Evolutionary conservation across 805 yeast species (phyloP).

Genomic region (Middelhovenomyces tepae): DNA sequence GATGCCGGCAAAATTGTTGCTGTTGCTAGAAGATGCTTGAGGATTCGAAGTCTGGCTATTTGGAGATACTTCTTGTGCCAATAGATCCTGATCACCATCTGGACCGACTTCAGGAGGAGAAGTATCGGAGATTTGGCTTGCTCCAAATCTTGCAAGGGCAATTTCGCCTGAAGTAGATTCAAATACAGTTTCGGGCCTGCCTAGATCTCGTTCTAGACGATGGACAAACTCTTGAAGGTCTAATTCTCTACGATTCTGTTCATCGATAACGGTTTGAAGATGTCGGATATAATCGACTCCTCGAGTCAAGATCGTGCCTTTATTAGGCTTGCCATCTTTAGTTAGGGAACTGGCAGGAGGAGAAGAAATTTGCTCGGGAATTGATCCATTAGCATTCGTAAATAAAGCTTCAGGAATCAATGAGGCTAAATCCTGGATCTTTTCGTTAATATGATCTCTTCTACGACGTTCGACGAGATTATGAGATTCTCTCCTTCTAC

Average conservation of each 20-base stretch:
- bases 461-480: constrained; percentile 85
- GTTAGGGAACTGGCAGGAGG: constrained; percentile 52
- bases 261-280: constrained; percentile 32
- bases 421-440: constrained; percentile 68
- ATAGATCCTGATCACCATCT: too few species aligned
- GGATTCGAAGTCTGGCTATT: too few species aligned
- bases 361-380: constrained; percentile 32
- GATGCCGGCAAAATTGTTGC: too few species aligned
- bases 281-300: constrained; percentile 68
- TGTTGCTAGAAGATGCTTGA: too few species aligned
- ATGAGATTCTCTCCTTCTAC: constrained; percentile 73
- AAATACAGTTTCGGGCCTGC: constrained; percentile 3
- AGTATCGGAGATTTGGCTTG: too few species aligned
- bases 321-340: constrained; percentile 66
- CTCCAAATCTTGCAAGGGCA: constrained; percentile 5
- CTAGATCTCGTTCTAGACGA: constrained; percentile 36
- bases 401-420: constrained; percentile 49
- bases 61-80: too few species aligned
- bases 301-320: constrained; percentile 60
- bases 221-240: constrained; percentile 52
- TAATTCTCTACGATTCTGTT: constrained; percentile 67
- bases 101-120: too few species aligned
- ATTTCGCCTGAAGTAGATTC: constrained; percentile 6
- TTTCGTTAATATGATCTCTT: constrained; percentile 75
- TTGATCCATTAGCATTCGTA: not conserved